Evolutionary conservation across 2,329 filamentous ascomycete species (phyloP).

Genomic region (Dichotomopilus funicola): DNA sequence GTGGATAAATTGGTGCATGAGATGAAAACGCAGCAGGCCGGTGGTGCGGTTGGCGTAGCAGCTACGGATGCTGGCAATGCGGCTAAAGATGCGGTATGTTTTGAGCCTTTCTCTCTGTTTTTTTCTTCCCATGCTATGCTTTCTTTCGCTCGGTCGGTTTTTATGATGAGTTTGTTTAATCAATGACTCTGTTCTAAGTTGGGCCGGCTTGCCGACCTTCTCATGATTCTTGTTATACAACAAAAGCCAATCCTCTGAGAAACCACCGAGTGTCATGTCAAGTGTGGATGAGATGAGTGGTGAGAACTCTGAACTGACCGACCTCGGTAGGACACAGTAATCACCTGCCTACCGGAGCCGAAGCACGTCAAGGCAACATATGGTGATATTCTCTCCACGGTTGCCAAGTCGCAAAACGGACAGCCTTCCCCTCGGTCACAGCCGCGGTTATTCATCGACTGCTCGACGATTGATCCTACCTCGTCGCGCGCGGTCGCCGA

Average conservation of each 20-base stretch:
- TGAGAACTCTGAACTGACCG: constrained; percentile 8
- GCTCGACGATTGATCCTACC: constrained; percentile 89
- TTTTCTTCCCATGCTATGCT: neutral
- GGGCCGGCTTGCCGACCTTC: constrained; percentile 49
- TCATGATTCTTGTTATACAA: constrained; percentile 54
- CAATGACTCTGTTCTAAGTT: constrained; percentile 61
- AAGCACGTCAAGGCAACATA: constrained; percentile 82
- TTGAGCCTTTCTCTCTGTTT: neutral
- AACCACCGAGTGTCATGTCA: constrained; percentile 14
- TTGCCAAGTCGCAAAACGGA: constrained; percentile 40
- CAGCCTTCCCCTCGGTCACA: constrained; percentile 41
- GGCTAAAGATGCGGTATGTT: constrained; percentile 46
- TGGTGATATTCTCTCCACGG: constrained; percentile 50
- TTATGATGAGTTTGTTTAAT: constrained; percentile 35
- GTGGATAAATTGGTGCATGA: constrained; percentile 42
- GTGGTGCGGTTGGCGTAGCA: constrained; percentile 42
- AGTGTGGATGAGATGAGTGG: neutral
- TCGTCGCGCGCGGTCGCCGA: constrained; percentile 74
- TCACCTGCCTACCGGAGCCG: constrained; percentile 86
- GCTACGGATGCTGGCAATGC: constrained; percentile 42
- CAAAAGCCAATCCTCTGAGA: constrained; percentile 71
- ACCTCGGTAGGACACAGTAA: constrained; percentile 43
- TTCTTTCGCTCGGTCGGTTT: constrained; percentile 11
- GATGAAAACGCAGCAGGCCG: constrained; percentile 35
- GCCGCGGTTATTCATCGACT: constrained; percentile 83